Conservation (phyloP, 352 stramenopile genomes). For the Paralagenidium karlingii region DNA sequence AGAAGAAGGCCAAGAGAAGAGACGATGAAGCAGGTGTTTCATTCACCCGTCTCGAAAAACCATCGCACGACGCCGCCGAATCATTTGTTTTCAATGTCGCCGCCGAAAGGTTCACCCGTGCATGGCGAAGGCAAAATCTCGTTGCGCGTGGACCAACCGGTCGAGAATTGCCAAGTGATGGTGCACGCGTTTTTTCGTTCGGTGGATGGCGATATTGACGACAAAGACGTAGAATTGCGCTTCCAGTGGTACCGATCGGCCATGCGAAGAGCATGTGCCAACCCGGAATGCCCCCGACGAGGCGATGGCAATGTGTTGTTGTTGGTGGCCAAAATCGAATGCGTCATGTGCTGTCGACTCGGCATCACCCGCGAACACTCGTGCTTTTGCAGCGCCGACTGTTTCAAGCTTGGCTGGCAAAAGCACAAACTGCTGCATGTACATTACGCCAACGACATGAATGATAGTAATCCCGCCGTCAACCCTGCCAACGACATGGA, state of each 20-base stretch:
- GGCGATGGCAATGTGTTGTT: constrained; percentile 55
- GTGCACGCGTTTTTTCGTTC: constrained; percentile 72
- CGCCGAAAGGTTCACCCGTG: constrained; percentile 37
- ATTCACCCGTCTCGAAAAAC: constrained; percentile 13
- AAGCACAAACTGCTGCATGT: constrained; percentile 56
- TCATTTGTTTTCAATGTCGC: constrained; percentile 13
- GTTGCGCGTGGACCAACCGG: constrained; percentile 56
- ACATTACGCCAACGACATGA: constrained; percentile 9
- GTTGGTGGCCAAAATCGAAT: constrained; percentile 61
- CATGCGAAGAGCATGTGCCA: constrained; percentile 41
- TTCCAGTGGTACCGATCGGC: constrained; percentile 59
- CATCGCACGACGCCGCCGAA: too few species aligned
- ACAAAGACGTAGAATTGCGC: constrained; percentile 52
- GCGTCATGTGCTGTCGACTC: constrained; percentile 46
- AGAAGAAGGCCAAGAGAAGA: too few species aligned
- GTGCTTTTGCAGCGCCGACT: constrained; percentile 55
- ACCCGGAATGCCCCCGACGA: constrained; percentile 33
- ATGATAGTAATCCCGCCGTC: constrained; percentile 8
- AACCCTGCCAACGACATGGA: too few species aligned
- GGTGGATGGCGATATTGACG: constrained; percentile 49
- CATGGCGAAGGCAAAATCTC: constrained; percentile 61
- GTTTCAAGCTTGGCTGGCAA: constrained; percentile 50
- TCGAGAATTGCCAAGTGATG: constrained; percentile 54
- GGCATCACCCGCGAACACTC: constrained; percentile 52
- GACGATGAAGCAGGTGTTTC: constrained; percentile 17